These are phyloP conservation scores for Eucalyptus leucophloia DNA, from an alignment of 345 rosid species.

Conservation along the genomic window DNA sequence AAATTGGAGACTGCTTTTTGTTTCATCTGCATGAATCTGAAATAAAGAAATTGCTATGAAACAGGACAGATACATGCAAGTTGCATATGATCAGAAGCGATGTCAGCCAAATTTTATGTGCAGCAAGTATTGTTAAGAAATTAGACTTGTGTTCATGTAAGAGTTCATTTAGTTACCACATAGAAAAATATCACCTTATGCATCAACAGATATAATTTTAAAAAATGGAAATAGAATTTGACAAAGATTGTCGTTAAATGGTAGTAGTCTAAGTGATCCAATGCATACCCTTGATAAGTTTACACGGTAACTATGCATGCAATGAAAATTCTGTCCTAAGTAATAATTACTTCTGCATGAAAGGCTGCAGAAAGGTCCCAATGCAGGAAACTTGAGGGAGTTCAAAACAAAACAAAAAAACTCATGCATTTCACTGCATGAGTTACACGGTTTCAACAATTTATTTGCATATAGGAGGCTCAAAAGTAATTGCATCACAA, in stretches of 20 bases:
- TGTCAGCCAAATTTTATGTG: background rate
- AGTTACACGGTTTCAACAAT: background rate
- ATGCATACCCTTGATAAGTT: background rate
- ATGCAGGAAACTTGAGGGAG: background rate
- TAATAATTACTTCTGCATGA: background rate
- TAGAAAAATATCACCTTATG: background rate
- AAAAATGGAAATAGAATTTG: background rate
- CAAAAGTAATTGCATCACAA: background rate
- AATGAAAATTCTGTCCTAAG: background rate
- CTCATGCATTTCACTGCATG: background rate
- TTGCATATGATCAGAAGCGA: background rate
- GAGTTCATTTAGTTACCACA: background rate
- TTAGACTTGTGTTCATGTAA: background rate
- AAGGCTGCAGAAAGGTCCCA: background rate
- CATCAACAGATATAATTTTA: background rate
- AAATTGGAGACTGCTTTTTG: slow-evolving; percentile 92
- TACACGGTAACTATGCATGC: background rate
- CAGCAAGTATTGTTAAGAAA: background rate
- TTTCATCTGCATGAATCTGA: slow-evolving; percentile 93
- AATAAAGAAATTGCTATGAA: background rate
- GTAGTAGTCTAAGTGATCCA: background rate
- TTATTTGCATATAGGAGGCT: background rate
- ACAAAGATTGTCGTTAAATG: background rate
- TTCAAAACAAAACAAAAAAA: background rate
- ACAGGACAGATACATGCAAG: background rate